Conservation (phyloP, 331 rosid species). For the Erythrophleum ivorense region DNA sequence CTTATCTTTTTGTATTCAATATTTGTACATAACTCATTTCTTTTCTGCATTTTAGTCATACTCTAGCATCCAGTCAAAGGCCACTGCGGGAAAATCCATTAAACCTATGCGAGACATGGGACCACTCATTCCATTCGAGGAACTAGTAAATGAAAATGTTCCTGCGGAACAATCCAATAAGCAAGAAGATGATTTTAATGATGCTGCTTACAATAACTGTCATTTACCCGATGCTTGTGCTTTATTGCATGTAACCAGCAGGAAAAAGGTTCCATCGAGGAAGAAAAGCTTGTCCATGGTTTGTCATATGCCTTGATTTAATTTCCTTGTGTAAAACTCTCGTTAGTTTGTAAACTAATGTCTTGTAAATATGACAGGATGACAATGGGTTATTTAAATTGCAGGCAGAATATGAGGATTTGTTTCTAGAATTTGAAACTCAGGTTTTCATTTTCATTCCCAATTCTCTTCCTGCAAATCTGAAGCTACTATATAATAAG, state of each 20-base stretch:
- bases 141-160: slow-evolving; percentile 60
- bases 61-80: slow-evolving; percentile 54
- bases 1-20: slow-evolving; percentile 22
- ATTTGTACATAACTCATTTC: slow-evolving; percentile 28
- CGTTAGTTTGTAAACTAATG: slow-evolving; percentile 38
- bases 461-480: slow-evolving; percentile 14
- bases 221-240: slow-evolving; percentile 67
- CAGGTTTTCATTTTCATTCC: slow-evolving; percentile 51
- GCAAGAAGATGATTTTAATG: slow-evolving; percentile 53
- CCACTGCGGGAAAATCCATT: slow-evolving; percentile 56
- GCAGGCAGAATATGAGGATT: slow-evolving; percentile 75
- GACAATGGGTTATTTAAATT: slow-evolving; percentile 55
- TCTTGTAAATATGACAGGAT: slow-evolving; percentile 61
- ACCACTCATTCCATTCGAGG: slow-evolving; percentile 84
- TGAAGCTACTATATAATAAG: slow-evolving; percentile 22
- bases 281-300: slow-evolving; percentile 71
- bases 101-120: slow-evolving; percentile 55
- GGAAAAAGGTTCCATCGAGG: slow-evolving; percentile 69
- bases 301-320: slow-evolving; percentile 42
- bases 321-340: slow-evolving; percentile 34
- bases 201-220: slow-evolving; percentile 45
- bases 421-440: slow-evolving; percentile 67
- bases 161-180: slow-evolving; percentile 48
- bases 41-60: slow-evolving; percentile 54
- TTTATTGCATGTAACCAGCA: slow-evolving; percentile 80